Evolutionary conservation across 768 basidiomycete species (phyloP), one percentile per base, ranked within the genome.

Genomic region (Xerocomellus dryophilus): DNA sequence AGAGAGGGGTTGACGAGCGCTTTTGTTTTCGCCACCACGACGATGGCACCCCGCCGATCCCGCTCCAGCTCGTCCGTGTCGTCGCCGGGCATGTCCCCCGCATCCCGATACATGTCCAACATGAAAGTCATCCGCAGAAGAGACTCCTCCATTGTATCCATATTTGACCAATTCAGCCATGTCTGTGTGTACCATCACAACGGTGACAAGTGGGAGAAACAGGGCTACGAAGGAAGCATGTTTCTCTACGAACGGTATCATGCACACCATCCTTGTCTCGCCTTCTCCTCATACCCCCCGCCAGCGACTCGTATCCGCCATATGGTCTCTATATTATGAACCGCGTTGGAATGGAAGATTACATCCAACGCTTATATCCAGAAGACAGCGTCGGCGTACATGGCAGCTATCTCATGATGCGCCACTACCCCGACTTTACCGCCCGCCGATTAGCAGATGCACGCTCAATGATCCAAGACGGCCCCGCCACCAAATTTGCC

Each of bases 271-370:
- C 25, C 27, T 18, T 7, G 7, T 38, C n/a, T 9, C 47, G 32
- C 61, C 56, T n/a, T 40, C 38, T 57, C 51, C 42, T 53, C 41
- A 54, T 47, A 12, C 18, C 1, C 32, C 15, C 14, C 35, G 1
- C 17, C 61, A 92, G 90, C 63, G 79, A 84, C 52, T 76, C 81
- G 27, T 90, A 90, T 67, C 90, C 90, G 4, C 85, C 85, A 17
- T 92, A 93, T 62, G 91, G 91, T 7, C 84, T 90, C 63, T 93
- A 86, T 66, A 85, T 93, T 56, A 78, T 93, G 61, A 93, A 93
- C 67, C 84, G 90, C 48, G 81, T 85, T 64, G 89, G 88, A 27
- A 84, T 80, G 71, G 83, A 86, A 40, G 91, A 92, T 65, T 88
- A 88, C 66, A 80, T 84, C 51, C 83, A 87, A 54, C 79, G 80